Conservation (phyloP, 108 stramenopile species). For the Heterococcus sp. region DNA sequence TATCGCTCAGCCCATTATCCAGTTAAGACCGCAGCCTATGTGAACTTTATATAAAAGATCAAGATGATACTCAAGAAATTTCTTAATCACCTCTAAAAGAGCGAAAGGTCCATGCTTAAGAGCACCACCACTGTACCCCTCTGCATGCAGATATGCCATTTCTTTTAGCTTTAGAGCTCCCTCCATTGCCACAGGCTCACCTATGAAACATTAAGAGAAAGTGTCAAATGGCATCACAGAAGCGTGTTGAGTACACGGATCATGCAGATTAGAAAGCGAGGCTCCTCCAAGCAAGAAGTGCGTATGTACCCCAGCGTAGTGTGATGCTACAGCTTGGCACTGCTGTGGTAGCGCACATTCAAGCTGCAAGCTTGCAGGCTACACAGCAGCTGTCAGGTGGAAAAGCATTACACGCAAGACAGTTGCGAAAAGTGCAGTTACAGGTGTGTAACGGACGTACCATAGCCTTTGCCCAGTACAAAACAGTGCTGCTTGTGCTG, state of each 20-base stretch:
- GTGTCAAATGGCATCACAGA: too few species aligned
- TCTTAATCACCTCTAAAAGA: conserved; percentile 47
- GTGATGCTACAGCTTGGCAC: too few species aligned
- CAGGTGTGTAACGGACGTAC: conserved; percentile 20
- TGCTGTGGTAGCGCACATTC: not conserved
- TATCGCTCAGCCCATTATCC: too few species aligned
- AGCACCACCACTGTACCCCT: conserved; percentile 96
- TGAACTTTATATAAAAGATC: too few species aligned
- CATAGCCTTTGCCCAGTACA: conserved; percentile 81
- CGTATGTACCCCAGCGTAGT: too few species aligned
- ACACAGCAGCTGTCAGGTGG: not conserved
- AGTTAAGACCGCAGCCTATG: too few species aligned
- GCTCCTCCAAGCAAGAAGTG: too few species aligned
- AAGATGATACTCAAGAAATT: too few species aligned
- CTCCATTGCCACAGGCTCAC: conserved; percentile 42
- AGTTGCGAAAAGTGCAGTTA: not conserved
- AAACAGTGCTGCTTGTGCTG: conserved; percentile 90
- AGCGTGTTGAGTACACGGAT: too few species aligned
- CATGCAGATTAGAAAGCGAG: not conserved
- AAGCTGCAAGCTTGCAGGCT: too few species aligned
- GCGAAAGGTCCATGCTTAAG: conserved; percentile 85
- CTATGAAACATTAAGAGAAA: too few species aligned
- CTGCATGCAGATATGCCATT: conserved; percentile 97
- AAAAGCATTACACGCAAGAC: not conserved
- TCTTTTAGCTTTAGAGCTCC: conserved; percentile 99